Evolutionary conservation across 148 eudicot species (phyloP).

Genomic region (Rhododendron kiyosumense): DNA sequence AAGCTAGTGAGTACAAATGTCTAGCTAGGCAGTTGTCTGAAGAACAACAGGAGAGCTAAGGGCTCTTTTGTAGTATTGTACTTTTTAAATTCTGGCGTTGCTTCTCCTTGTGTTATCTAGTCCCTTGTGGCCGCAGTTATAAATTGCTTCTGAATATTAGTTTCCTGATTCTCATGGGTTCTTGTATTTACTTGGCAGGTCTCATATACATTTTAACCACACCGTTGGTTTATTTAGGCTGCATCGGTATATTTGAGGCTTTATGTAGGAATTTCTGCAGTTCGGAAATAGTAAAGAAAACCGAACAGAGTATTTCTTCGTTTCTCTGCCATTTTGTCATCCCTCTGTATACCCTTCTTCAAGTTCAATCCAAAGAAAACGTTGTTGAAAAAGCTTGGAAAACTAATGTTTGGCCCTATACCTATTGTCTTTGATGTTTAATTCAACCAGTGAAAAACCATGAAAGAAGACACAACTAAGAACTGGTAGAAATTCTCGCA

Average conservation of each 20-base stretch:
- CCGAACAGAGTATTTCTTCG: background rate
- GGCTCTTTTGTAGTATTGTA: background rate
- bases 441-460: background rate
- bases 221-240: background rate
- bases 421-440: background rate
- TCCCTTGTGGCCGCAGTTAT: background rate
- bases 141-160: background rate
- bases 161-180: background rate
- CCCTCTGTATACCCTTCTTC: background rate
- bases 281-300: background rate
- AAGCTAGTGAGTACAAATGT: slow-evolving; percentile 7
- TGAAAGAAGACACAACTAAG: background rate
- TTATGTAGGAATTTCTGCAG: background rate
- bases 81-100: background rate
- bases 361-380: background rate
- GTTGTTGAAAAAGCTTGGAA: background rate
- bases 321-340: background rate
- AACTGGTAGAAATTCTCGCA: background rate
- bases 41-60: background rate
- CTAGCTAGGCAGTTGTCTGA: background rate
- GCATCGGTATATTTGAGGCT: background rate
- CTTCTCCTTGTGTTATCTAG: background rate
- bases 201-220: background rate
- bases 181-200: background rate
- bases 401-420: background rate